Conservation (phyloP, 2,329 filamentous ascomycete genomes). For the Mycosphaerella sp. region DNA sequence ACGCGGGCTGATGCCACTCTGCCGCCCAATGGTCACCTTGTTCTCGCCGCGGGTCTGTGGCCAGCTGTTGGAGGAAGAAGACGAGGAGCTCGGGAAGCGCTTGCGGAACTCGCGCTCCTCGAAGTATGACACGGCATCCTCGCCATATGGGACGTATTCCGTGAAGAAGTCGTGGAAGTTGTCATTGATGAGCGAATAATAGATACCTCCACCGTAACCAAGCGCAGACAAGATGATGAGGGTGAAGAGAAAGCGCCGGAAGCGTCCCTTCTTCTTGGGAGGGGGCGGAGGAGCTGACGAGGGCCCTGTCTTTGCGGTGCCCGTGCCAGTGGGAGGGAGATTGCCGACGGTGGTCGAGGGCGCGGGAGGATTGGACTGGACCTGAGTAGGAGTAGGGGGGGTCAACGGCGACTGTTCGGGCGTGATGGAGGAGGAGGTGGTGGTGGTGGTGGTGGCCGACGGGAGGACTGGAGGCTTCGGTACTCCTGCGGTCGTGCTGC, state of each 20-base stretch:
- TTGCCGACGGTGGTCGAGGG: constrained; percentile 25
- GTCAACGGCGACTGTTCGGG: constrained; percentile 15
- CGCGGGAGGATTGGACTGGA: constrained; percentile 17
- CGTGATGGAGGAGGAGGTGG: constrained; percentile 13
- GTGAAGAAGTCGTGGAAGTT: constrained; percentile 99
- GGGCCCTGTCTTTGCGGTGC: constrained; percentile 39
- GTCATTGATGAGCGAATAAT: constrained; percentile 88
- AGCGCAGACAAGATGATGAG: constrained; percentile 68
- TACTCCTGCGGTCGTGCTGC: constrained; percentile 26
- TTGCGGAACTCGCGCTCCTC: constrained; percentile 91
- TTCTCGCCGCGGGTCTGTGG: constrained; percentile 51
- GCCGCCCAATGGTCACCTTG: constrained; percentile 74
- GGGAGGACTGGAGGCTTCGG: constrained; percentile 29
- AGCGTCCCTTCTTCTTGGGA: constrained; percentile 59
- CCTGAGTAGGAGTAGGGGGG: constrained; percentile 24
- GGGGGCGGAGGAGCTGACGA: constrained; percentile 39
- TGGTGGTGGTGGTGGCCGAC: constrained; percentile 11
- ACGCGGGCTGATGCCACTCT: constrained; percentile 78
- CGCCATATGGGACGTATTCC: constrained; percentile 89
- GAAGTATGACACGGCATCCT: constrained; percentile 89
- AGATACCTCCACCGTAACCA: constrained; percentile 81
- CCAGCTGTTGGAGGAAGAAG: constrained; percentile 37
- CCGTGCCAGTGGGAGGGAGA: constrained; percentile 26
- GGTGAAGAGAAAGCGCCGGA: constrained; percentile 71
- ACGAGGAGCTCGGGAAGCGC: constrained; percentile 59